Percentiles rank a stretch among this genome's conserved stretches.
phyloP scores from a whole-genome alignment of 495 filamentous ascomycete genomes.

The Chaetomium fimeti region DNA sequence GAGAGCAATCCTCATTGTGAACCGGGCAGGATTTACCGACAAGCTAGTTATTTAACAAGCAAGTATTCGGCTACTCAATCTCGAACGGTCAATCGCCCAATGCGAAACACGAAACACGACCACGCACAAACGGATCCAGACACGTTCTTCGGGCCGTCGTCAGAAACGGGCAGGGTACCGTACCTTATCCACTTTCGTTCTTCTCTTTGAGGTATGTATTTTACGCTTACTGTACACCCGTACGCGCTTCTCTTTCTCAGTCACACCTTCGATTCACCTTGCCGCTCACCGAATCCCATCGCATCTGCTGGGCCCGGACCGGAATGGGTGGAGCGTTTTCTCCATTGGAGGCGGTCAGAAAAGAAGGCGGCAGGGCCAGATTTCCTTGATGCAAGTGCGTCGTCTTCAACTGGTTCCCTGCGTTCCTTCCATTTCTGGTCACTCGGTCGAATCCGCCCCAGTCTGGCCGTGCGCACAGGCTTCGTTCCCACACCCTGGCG shows the following conservation, averaged over 20 bases:
- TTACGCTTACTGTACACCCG: background rate
- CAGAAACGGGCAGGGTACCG: background rate
- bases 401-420: background rate
- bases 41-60: background rate
- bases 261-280: background rate
- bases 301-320: too few species aligned
- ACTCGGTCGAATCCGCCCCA: constrained; percentile 18
- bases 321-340: background rate
- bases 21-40: background rate
- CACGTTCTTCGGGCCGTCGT: background rate
- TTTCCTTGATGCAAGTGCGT: constrained; percentile 5
- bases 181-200: background rate
- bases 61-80: background rate
- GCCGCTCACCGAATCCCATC: too few species aligned
- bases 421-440: constrained; percentile 10
- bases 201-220: background rate
- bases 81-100: background rate
- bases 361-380: constrained; percentile 11
- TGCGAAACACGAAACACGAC: background rate
- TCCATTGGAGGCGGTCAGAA: constrained; percentile 7
- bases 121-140: background rate
- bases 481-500: background rate
- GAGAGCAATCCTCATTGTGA: background rate
- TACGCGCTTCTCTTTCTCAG: background rate
- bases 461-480: constrained; percentile 6